These are phyloP conservation scores for Seiridium unicorne DNA, from an alignment of 2,329 filamentous ascomycete genomes.

Conservation along the genomic window DNA sequence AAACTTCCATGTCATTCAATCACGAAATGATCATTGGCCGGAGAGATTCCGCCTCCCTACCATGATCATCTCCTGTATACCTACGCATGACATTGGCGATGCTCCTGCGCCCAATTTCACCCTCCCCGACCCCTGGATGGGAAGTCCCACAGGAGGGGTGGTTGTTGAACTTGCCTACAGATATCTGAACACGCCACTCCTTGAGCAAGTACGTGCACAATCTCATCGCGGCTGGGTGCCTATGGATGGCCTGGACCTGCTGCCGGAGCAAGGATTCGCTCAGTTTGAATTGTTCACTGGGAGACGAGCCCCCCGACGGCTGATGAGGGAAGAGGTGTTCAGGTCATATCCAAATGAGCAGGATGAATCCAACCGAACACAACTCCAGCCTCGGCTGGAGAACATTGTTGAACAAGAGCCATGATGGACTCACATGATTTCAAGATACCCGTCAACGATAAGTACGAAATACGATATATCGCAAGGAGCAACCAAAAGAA, in stretches of 20 bases:
- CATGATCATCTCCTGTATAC: conserved; percentile 75
- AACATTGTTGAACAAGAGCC: conserved; percentile 39
- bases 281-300: conserved; percentile 83
- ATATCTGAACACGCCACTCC: conserved; percentile 68
- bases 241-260: conserved; percentile 71
- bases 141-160: conserved; percentile 72
- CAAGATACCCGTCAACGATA: neutral
- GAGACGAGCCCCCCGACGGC: conserved; percentile 62
- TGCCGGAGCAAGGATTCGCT: conserved; percentile 77
- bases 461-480: too few species aligned
- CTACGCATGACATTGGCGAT: conserved; percentile 64
- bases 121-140: conserved; percentile 67
- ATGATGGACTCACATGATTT: conserved; percentile 12
- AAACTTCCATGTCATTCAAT: conserved; percentile 58
- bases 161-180: conserved; percentile 75
- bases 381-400: conserved; percentile 38
- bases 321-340: conserved; percentile 68
- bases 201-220: conserved; percentile 63
- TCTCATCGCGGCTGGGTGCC: conserved; percentile 68
- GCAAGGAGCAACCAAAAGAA: too few species aligned
- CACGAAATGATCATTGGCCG: conserved; percentile 64
- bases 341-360: conserved; percentile 41
- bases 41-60: conserved; percentile 62
- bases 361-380: conserved; percentile 35
- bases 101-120: conserved; percentile 67